phyloP scores from a whole-genome alignment of 2,329 filamentous ascomycete species.

The Blastomyces parvus region DNA sequence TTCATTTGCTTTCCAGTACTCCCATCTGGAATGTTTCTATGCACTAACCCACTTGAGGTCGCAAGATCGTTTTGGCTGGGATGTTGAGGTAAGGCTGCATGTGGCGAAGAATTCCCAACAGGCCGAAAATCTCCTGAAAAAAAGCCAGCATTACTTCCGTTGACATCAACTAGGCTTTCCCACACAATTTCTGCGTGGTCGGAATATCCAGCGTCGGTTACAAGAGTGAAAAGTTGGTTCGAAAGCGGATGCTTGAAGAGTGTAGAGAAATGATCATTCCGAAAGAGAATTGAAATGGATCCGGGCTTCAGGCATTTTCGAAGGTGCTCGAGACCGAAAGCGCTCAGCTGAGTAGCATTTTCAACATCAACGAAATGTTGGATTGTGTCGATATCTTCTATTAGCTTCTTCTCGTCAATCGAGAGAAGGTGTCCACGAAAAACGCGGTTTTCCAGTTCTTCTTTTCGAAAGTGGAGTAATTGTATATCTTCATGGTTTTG shows the following conservation, averaged over 20 bases:
- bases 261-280: slow-evolving; percentile 95
- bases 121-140: slow-evolving; percentile 83
- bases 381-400: slow-evolving; percentile 76
- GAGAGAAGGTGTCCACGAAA: slow-evolving; percentile 51
- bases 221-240: slow-evolving; percentile 65
- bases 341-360: slow-evolving; percentile 80
- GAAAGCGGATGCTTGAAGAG: slow-evolving; percentile 79
- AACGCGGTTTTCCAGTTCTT: slow-evolving; percentile 77
- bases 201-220: slow-evolving; percentile 87
- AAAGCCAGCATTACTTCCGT: slow-evolving; percentile 70
- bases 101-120: slow-evolving; percentile 52
- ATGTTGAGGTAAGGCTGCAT: slow-evolving; percentile 21
- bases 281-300: slow-evolving; percentile 80
- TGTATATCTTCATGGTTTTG: slow-evolving; percentile 87
- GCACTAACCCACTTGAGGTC: slow-evolving; percentile 5
- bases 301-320: slow-evolving; percentile 62
- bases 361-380: slow-evolving; percentile 64
- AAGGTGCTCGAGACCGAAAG: slow-evolving; percentile 68
- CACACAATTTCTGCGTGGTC: slow-evolving; percentile 86
- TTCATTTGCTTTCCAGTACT: slow-evolving; percentile 31
- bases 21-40: not conserved
- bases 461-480: slow-evolving; percentile 76
- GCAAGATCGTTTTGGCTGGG: slow-evolving; percentile 23
- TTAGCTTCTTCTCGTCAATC: slow-evolving; percentile 63
- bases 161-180: slow-evolving; percentile 86